Percentiles rank a stretch among this genome's conserved stretches.
Evolutionary conservation across 2,329 filamentous ascomycete species (phyloP).

Genomic region (Westerdykella sp.): DNA sequence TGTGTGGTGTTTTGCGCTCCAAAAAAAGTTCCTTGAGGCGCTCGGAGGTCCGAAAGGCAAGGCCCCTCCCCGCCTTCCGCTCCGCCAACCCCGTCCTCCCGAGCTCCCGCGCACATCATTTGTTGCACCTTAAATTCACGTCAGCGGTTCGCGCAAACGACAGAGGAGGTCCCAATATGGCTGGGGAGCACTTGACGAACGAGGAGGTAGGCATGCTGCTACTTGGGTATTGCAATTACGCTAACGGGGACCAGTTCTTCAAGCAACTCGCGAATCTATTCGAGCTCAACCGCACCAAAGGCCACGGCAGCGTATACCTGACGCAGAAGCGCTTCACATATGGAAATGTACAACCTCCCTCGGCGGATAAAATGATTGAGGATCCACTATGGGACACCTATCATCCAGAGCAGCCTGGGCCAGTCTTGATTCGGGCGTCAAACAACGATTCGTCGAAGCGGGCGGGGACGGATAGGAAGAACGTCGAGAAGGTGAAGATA

Average conservation of each 20-base stretch:
- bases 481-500: slow-evolving; percentile 62
- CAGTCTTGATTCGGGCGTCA: slow-evolving; percentile 75
- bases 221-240: slow-evolving; percentile 3
- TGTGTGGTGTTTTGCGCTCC: slow-evolving; percentile 1
- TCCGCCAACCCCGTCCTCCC: slow-evolving; percentile 5
- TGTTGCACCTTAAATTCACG: slow-evolving; percentile 4
- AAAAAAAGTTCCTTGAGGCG: slow-evolving; percentile 27
- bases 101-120: slow-evolving; percentile 4
- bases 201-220: slow-evolving; percentile 51
- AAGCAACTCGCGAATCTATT: slow-evolving; percentile 62
- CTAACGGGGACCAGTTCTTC: slow-evolving; percentile 58
- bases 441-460: slow-evolving; percentile 62
- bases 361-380: slow-evolving; percentile 38
- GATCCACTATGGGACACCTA: slow-evolving; percentile 55
- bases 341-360: slow-evolving; percentile 33
- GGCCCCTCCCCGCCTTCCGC: slow-evolving; percentile 16
- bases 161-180: slow-evolving; percentile 34
- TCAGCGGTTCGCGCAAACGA: slow-evolving; percentile 5
- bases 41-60: slow-evolving; percentile 16
- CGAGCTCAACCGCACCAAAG: slow-evolving; percentile 57
- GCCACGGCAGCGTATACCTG: slow-evolving; percentile 68
- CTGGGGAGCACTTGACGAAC: slow-evolving; percentile 51
- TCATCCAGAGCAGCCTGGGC: slow-evolving; percentile 53
- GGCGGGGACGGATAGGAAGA: slow-evolving; percentile 31
- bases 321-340: slow-evolving; percentile 63